phyloP scores from a whole-genome alignment of 2,329 filamentous ascomycete genomes.

The Stylonectria norvegica region DNA sequence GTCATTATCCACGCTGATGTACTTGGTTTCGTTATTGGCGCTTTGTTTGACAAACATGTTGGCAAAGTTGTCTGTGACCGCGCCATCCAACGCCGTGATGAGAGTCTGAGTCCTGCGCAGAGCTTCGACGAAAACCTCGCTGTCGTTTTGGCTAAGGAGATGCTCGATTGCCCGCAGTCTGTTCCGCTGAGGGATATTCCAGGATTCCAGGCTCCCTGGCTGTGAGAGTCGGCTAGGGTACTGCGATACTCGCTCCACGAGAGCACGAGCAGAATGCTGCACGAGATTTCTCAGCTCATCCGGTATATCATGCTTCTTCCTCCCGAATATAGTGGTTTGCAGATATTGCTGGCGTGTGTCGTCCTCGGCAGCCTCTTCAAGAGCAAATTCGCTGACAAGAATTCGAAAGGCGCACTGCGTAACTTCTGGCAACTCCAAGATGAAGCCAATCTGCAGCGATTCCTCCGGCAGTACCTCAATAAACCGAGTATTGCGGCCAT shows the following conservation, averaged over 20 bases:
- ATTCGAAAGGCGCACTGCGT: conserved; percentile 53
- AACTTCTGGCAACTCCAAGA: conserved; percentile 41
- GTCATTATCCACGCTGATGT: conserved; percentile 30
- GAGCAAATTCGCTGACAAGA: conserved; percentile 60
- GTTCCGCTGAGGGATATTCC: too few species aligned
- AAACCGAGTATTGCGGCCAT: conserved; percentile 52
- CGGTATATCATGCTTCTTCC: conserved; percentile 44
- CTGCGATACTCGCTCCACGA: conserved; percentile 49
- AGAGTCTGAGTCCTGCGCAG: conserved; percentile 18
- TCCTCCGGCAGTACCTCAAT: conserved; percentile 63
- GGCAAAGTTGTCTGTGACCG: conserved; percentile 17
- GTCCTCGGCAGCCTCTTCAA: conserved; percentile 37
- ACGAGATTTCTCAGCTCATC: conserved; percentile 55
- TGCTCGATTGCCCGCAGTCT: conserved; percentile 25
- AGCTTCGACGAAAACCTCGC: conserved; percentile 4
- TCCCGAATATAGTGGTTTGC: conserved; percentile 41
- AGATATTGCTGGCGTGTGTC: conserved; percentile 1
- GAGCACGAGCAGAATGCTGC: conserved; percentile 54
- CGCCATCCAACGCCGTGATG: conserved; percentile 18
- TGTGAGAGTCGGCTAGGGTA: too few species aligned
- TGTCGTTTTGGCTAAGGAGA: conserved; percentile 19
- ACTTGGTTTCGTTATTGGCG: neutral
- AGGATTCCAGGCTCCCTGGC: too few species aligned
- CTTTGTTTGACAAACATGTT: neutral
- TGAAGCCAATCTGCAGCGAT: conserved; percentile 54